These are phyloP conservation scores for Kalmusia sp. DNA, from an alignment of 2,329 filamentous ascomycete genomes.

Conservation along the genomic window DNA sequence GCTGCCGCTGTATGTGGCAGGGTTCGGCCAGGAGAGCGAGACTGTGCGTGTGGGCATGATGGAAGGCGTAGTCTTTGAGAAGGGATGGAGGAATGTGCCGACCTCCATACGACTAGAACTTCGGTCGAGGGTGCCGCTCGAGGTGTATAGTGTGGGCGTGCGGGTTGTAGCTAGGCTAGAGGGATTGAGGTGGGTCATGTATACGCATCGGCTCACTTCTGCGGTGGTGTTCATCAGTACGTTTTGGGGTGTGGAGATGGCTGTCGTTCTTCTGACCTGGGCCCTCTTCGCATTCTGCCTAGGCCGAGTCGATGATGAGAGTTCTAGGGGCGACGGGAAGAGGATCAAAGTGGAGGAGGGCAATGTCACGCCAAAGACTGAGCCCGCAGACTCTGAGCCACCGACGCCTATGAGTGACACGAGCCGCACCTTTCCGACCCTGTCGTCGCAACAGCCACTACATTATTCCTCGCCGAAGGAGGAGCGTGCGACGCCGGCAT, in stretches of 20 bases:
- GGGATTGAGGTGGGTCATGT: constrained; percentile 80
- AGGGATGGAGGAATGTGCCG: constrained; percentile 61
- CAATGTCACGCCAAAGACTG: constrained; percentile 21
- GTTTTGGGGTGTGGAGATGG: constrained; percentile 81
- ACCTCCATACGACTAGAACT: constrained; percentile 68
- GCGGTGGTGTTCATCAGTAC: constrained; percentile 71
- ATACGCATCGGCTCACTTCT: constrained; percentile 75
- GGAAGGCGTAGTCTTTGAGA: constrained; percentile 72
- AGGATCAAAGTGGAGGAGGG: constrained; percentile 25
- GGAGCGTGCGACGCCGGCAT: constrained; percentile 16
- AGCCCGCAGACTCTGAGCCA: constrained; percentile 22
- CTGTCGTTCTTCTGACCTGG: constrained; percentile 73
- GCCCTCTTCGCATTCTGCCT: constrained; percentile 57
- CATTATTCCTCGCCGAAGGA: constrained; percentile 40
- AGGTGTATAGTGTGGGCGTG: constrained; percentile 76
- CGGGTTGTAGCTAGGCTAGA: constrained; percentile 76
- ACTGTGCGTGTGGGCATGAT: constrained; percentile 73
- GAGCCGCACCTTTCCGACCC: constrained; percentile 56
- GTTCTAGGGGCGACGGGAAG: constrained; percentile 9
- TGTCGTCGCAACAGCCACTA: constrained; percentile 52
- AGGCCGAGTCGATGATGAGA: constrained; percentile 14
- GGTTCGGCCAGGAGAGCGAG: constrained; percentile 69
- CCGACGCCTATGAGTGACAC: constrained; percentile 52
- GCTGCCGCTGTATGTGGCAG: constrained; percentile 73
- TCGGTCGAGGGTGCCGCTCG: constrained; percentile 71